Percentiles rank a stretch among this genome's conserved stretches.
Evolutionary conservation across 768 basidiomycete genomes (phyloP).

Genomic region (Termitomyces sp.): DNA sequence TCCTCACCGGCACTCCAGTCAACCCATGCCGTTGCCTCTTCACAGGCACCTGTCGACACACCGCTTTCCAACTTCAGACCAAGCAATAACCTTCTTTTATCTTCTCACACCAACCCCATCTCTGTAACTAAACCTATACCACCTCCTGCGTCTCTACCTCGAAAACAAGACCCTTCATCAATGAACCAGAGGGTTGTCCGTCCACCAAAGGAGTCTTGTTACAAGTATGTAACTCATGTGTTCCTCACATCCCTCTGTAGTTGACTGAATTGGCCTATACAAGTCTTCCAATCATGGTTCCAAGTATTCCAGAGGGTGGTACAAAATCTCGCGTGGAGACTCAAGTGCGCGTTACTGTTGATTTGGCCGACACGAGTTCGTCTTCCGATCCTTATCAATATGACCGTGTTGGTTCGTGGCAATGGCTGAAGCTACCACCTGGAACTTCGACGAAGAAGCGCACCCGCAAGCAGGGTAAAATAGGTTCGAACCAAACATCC

Average conservation of each 20-base stretch:
- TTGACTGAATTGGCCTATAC: slow-evolving; percentile 8
- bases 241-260: not conserved
- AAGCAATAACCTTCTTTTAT: slow-evolving; percentile 23
- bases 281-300: slow-evolving; percentile 79
- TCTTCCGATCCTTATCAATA: slow-evolving; percentile 61
- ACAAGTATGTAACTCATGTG: slow-evolving; percentile 49
- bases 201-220: slow-evolving; percentile 72
- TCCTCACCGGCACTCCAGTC: slow-evolving; percentile 27
- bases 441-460: slow-evolving; percentile 83
- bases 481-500: slow-evolving; percentile 43
- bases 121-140: slow-evolving; percentile 61
- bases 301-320: slow-evolving; percentile 77
- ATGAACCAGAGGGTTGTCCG: slow-evolving; percentile 58
- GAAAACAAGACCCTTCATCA: slow-evolving; percentile 48
- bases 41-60: slow-evolving; percentile 17
- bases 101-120: slow-evolving; percentile 35
- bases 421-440: slow-evolving; percentile 76
- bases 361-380: slow-evolving; percentile 68
- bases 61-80: slow-evolving; percentile 25
- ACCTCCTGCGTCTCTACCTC: slow-evolving; percentile 57
- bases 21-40: slow-evolving; percentile 15
- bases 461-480: slow-evolving; percentile 80
- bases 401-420: slow-evolving; percentile 86
- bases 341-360: slow-evolving; percentile 82
- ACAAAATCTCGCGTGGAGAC: slow-evolving; percentile 95